Evolutionary conservation across 306 rosid species (phyloP).

Genomic region (Vigna hirtella): DNA sequence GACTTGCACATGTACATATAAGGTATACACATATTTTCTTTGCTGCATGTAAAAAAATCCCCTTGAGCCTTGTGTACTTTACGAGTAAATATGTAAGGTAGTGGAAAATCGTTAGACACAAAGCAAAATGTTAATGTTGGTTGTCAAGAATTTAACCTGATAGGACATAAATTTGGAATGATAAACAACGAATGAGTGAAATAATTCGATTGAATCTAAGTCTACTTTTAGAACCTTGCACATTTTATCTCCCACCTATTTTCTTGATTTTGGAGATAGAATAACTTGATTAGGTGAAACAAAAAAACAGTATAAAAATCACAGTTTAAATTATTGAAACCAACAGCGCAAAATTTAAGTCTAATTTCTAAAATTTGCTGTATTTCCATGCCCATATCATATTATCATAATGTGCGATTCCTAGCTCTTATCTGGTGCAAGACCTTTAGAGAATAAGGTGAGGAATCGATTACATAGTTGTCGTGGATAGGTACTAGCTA

Average conservation of each 20-base stretch:
- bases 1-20: too few relatives aligned
- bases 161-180: background rate
- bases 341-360: background rate
- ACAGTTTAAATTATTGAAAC: background rate
- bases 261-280: background rate
- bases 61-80: too few relatives aligned
- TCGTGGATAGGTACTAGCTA: constrained; percentile 10
- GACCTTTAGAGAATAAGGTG: background rate
- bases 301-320: background rate
- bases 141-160: too few relatives aligned
- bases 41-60: too few relatives aligned
- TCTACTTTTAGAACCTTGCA: too few relatives aligned
- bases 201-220: too few relatives aligned
- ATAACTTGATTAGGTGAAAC: background rate
- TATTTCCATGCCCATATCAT: background rate
- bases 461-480: constrained; percentile 14
- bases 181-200: too few relatives aligned
- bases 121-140: too few relatives aligned
- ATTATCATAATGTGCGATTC: background rate
- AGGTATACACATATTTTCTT: too few relatives aligned
- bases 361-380: background rate
- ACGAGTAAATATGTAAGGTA: too few relatives aligned
- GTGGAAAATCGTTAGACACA: too few relatives aligned
- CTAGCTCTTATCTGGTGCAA: background rate
- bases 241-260: too few relatives aligned